phyloP scores from a whole-genome alignment of 345 rosid species.

The Laguncularia racemosa region DNA sequence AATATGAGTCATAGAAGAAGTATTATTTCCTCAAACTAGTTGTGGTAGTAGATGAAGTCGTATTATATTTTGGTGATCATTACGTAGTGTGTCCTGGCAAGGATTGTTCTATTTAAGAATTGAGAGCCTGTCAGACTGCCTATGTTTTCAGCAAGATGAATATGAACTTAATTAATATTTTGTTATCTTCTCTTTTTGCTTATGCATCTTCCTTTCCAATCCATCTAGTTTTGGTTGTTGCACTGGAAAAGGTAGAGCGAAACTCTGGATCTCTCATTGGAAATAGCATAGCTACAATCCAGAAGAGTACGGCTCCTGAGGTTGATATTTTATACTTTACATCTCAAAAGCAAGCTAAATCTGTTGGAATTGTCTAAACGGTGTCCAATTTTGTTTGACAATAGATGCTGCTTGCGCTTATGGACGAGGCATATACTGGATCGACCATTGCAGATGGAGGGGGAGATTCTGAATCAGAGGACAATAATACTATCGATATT shows the following conservation, averaged over 20 bases:
- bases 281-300: conserved; percentile 84
- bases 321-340: conserved; percentile 27
- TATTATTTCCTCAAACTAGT: too few species aligned
- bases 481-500: conserved; percentile 59
- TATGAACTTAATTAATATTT: too few species aligned
- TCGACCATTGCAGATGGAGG: conserved; percentile 89
- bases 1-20: too few species aligned
- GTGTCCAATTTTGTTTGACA: conserved; percentile 16
- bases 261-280: conserved; percentile 84
- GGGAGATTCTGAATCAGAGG: conserved; percentile 92
- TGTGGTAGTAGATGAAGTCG: too few species aligned
- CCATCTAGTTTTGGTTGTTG: conserved; percentile 71
- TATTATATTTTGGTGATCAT: too few species aligned
- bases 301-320: conserved; percentile 96
- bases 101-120: too few species aligned
- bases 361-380: background rate
- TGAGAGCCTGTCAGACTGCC: too few species aligned
- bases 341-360: background rate
- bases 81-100: too few species aligned
- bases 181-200: background rate
- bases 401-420: conserved; percentile 95
- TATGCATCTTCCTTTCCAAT: conserved; percentile 9
- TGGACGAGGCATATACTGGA: conserved; percentile 99
- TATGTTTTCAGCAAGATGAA: too few species aligned
- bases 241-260: conserved; percentile 84